Conservation (phyloP, 176 grass and related monocot genomes). For the Puya raimondii region DNA sequence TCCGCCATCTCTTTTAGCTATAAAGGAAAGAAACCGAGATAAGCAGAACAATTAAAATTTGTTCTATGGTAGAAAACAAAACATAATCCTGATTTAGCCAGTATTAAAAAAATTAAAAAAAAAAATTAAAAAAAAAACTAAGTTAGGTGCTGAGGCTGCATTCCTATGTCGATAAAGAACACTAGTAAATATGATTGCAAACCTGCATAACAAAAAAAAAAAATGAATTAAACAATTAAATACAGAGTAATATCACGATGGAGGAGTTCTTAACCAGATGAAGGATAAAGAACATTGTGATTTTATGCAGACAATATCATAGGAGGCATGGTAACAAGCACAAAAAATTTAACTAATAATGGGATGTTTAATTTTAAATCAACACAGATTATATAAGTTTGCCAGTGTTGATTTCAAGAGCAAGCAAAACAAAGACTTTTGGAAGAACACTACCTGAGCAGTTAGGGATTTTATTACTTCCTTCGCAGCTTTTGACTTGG, state of each 20-base stretch:
- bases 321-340: background rate
- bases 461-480: slow-evolving; percentile 93
- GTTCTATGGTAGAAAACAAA: background rate
- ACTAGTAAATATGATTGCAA: too few relatives aligned
- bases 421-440: background rate
- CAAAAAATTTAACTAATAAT: background rate
- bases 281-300: too few relatives aligned
- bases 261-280: too few relatives aligned
- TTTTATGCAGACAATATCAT: too few relatives aligned
- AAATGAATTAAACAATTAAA: too few relatives aligned
- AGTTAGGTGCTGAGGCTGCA: too few relatives aligned
- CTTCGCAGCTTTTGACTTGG: slow-evolving; percentile 72
- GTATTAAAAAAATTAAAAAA: background rate
- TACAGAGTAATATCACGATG: too few relatives aligned
- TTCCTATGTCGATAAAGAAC: too few relatives aligned
- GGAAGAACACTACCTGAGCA: slow-evolving; percentile 49
- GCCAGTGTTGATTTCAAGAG: background rate
- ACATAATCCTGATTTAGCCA: background rate
- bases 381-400: background rate
- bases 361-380: background rate
- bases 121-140: too few relatives aligned
- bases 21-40: slow-evolving; percentile 13
- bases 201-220: too few relatives aligned
- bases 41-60: background rate
- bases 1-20: slow-evolving; percentile 91